Conservation (phyloP, 768 basidiomycete genomes). For the Pleurotus tuber-regium region DNA sequence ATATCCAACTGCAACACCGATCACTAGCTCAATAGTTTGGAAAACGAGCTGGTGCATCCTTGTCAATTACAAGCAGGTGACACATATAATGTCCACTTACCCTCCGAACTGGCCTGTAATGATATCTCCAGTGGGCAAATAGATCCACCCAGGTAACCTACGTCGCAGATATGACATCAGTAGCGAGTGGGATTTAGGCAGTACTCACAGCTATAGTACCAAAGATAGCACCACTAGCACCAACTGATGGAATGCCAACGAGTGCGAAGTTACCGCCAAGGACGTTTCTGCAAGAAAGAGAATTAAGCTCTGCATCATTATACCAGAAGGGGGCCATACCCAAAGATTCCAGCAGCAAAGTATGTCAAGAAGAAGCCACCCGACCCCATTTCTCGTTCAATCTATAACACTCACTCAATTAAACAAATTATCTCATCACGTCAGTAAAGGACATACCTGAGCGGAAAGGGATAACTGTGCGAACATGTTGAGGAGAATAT, state of each 20-base stretch:
- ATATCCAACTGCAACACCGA: slow-evolving; percentile 84
- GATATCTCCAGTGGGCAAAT: slow-evolving; percentile 88
- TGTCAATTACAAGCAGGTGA: not conserved
- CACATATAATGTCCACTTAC: slow-evolving; percentile 33
- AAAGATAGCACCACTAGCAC: slow-evolving; percentile 92
- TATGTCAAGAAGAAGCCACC: slow-evolving; percentile 83
- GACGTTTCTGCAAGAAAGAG: slow-evolving; percentile 54
- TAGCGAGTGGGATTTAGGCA: not conserved
- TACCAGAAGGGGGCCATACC: slow-evolving; percentile 38
- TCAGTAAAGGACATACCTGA: slow-evolving; percentile 46
- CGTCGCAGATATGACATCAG: not conserved
- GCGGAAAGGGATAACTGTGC: slow-evolving; percentile 81
- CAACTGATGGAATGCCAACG: slow-evolving; percentile 84
- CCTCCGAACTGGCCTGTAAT: slow-evolving; percentile 78
- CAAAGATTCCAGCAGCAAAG: slow-evolving; percentile 90
- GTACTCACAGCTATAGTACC: slow-evolving; percentile 71
- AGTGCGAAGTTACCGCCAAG: slow-evolving; percentile 92
- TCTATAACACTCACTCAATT: slow-evolving; percentile 35
- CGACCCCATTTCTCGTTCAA: slow-evolving; percentile 92
- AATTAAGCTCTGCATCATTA: not conserved
- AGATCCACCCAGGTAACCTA: slow-evolving; percentile 86
- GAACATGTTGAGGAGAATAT: slow-evolving; percentile 86
- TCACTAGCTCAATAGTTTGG: slow-evolving; percentile 82
- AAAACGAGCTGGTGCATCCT: slow-evolving; percentile 58
- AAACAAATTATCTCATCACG: not conserved